These are phyloP conservation scores for Fusarium udum DNA, from an alignment of 2,329 filamentous ascomycete genomes.

Conservation along the genomic window DNA sequence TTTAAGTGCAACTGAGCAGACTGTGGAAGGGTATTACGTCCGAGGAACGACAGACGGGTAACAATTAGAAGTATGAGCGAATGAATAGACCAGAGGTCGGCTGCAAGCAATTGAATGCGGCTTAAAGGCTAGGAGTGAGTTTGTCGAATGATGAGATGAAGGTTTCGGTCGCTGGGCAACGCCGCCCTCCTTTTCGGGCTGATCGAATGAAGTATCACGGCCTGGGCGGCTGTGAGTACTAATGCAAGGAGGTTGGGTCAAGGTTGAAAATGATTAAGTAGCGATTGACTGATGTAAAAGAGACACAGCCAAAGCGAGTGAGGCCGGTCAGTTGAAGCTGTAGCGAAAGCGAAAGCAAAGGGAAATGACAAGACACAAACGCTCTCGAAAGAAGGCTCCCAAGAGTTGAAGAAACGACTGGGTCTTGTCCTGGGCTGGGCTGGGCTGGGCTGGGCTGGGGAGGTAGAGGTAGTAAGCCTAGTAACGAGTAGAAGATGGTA, in stretches of 20 bases:
- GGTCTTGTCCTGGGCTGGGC: conserved; percentile 35
- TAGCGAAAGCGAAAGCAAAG: conserved; percentile 27
- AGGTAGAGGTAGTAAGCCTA: conserved; percentile 33
- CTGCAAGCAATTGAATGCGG: conserved; percentile 15
- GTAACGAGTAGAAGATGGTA: conserved; percentile 2
- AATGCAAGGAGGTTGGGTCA: conserved; percentile 18
- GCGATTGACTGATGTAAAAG: conserved; percentile 47
- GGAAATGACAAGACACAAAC: conserved; percentile 31
- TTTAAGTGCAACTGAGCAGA: conserved; percentile 13
- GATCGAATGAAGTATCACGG: conserved; percentile 33
- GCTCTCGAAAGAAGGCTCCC: conserved; percentile 36
- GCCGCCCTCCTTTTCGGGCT: conserved; percentile 43
- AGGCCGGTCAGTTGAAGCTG: conserved; percentile 52
- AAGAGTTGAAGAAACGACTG: conserved; percentile 42
- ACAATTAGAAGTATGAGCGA: conserved; percentile 31
- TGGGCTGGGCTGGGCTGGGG: conserved; percentile 26
- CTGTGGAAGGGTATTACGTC: conserved; percentile 1
- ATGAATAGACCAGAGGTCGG: conserved; percentile 14
- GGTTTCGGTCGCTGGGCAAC: conserved; percentile 44
- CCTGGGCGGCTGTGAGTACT: conserved; percentile 13
- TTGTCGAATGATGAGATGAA: conserved; percentile 30
- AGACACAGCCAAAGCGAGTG: conserved; percentile 68
- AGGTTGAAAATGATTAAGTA: conserved; percentile 39
- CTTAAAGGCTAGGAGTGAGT: conserved; percentile 26
- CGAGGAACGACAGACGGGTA: conserved; percentile 12